Conservation (phyloP, 768 basidiomycete genomes). For the Pisolithus microcarpus region DNA sequence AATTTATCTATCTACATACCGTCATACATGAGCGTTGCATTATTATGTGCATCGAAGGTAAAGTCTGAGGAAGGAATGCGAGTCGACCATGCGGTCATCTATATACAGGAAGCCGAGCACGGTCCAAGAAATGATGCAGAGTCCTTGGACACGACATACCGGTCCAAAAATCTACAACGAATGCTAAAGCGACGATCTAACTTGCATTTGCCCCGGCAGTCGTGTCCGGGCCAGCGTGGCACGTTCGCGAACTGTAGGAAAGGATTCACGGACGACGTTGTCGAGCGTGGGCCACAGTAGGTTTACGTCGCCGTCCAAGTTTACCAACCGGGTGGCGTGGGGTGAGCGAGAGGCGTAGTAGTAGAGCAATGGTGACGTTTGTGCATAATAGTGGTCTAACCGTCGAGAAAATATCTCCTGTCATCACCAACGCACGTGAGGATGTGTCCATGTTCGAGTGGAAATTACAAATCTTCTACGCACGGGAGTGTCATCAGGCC, state of each 20-base stretch:
- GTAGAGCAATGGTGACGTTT: conserved; percentile 72
- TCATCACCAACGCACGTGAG: conserved; percentile 1
- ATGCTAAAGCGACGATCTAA: conserved; percentile 8
- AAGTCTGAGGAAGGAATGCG: not conserved
- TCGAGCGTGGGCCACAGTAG: conserved; percentile 83
- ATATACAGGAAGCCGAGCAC: not conserved
- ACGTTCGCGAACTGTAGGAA: conserved; percentile 50
- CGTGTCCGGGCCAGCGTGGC: conserved; percentile 18
- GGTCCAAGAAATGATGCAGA: not conserved
- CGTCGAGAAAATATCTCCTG: conserved; percentile 76
- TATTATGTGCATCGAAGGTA: not conserved
- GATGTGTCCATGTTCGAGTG: conserved; percentile 1
- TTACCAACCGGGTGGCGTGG: conserved; percentile 41
- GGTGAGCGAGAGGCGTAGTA: conserved; percentile 47
- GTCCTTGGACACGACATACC: not conserved
- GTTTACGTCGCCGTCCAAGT: conserved; percentile 63
- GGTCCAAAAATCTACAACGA: not conserved
- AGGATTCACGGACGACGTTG: conserved; percentile 42
- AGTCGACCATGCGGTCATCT: not conserved
- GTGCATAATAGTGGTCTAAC: conserved; percentile 65
- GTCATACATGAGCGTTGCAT: not conserved
- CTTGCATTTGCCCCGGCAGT: conserved; percentile 10
- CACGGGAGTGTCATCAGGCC: conserved; percentile 85
- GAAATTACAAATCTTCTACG: conserved; percentile 26
- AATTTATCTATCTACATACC: not conserved